Evolutionary conservation across 495 filamentous ascomycete genomes (phyloP), one percentile per base, ranked within the genome.

Genomic region (Lepidopterella palustris): DNA sequence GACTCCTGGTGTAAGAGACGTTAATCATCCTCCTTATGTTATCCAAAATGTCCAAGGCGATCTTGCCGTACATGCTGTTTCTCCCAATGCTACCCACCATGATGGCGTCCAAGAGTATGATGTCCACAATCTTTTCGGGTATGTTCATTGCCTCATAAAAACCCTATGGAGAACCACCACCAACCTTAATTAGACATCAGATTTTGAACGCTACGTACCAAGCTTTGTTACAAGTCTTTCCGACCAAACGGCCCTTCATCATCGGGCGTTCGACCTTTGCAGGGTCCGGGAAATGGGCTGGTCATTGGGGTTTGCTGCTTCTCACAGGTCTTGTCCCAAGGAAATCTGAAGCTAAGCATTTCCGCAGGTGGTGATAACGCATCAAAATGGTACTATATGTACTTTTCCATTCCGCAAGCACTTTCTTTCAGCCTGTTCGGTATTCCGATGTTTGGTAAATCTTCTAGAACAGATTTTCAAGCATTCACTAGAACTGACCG

Each of bases 391-490:
- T 65, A 60, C 3, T 84, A 79, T 58, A 84, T 92, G 83, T 86
- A 75, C 73, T 87, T 89, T 70, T 84, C 84, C 26, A 95, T 95
- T 67, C 80, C 88, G 0, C 90, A 95, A 70, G 89, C 87, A 0
- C 73, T 95, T 0, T 85, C 83, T 2, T 92, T 91, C 75, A 84
- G 82, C 4, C 79, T 95, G 5, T 92, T 90, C 60, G 89, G 88
- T 48, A 85, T 95, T 15, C 90, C 90, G 5, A 92, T 95, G 88
- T 92, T 93, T 59, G 90, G 90, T 11, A n/a, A n/a, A n/a, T n/a
- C n/a, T n/a, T n/a, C n/a, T 63, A 60, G 13, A 57, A 67, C 29
- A 58, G 62, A 21, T 64, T 3, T 13, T 26, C 54, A n/a, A 9
- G 11, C 15, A 20, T 8, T 18, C 29, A 10, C 13, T 35, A 59